Base-by-base conservation (phyloP, 163 green algal genomes). In the Volvox carteri region DNA sequence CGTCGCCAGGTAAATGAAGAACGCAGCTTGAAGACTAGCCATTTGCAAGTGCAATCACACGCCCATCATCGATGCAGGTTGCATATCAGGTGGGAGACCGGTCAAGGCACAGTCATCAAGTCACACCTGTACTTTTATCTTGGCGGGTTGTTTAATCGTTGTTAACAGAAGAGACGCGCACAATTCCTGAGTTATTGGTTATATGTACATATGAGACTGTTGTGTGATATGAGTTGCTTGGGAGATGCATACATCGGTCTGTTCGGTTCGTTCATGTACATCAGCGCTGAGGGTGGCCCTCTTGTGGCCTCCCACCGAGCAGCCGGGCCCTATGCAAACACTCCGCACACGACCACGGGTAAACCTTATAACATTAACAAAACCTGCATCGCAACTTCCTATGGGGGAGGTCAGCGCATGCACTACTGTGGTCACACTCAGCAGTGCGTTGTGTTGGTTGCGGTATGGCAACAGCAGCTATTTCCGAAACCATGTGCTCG, bases 101-200 rank as follows among this genome's bases (percentile, higher is more conserved):
- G 8, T 65, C 50, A 23, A 23, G 30, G 7, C 65, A 75, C 65
- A 44, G 30, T 75, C 65, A 75, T 46, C 30, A 44, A 3, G 65
- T 78, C 70, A 78, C 70, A 78, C 70, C 70, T 78, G 70, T 75
- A 75, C 62, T 73, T 41, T n/a, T 74, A 46, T 56, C 23, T 41
- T 35, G 30, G 18, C 67, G 67, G 35, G 18, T 78, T 35, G 39
- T 78, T 48, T 16, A 46, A 28, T 42, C 30, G 16, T 30, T 56
- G 39, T 37, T 56, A 39, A 56, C 18, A 58, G 18, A 56, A 37
- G 39, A 78, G 67, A 2, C 2, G n/a, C n/a, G n/a, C n/a, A n/a
- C n/a, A n/a, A n/a, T n/a, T n/a, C n/a, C n/a, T n/a, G n/a, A n/a
- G n/a, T n/a, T n/a, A n/a, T n/a, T n/a, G n/a, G n/a, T n/a, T n/a